Evolutionary conservation across 768 basidiomycete species (phyloP).

Genomic region (Infundibulicybe gibba): DNA sequence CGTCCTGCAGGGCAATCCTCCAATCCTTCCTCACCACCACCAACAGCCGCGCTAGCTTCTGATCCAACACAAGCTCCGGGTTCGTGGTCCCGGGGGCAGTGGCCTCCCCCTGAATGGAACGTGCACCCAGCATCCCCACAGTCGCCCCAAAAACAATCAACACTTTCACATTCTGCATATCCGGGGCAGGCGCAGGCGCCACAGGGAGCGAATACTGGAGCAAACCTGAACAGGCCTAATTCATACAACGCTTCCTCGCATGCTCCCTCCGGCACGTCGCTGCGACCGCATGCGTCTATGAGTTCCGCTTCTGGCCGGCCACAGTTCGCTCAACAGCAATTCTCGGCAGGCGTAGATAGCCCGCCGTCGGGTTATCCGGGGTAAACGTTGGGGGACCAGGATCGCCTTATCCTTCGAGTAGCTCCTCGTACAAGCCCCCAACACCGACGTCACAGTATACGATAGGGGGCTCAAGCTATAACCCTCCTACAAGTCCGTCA

Average conservation of each 20-base stretch:
- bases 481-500: not conserved
- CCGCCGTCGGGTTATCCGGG: not conserved
- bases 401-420: too few relatives aligned
- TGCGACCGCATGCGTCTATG: conserved; percentile 21
- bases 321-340: not conserved
- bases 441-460: not conserved
- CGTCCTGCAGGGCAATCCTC: not conserved
- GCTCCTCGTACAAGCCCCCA: not conserved
- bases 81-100: conserved; percentile 26
- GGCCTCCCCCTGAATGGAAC: conserved; percentile 44
- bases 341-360: not conserved
- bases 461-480: not conserved
- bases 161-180: conserved; percentile 8
- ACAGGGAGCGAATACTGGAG: conserved; percentile 14
- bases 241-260: conserved; percentile 20
- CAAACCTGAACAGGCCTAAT: conserved; percentile 28
- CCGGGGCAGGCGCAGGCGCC: conserved; percentile 7
- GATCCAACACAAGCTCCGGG: conserved; percentile 6
- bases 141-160: conserved; percentile 9
- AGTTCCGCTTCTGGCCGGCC: conserved; percentile 4
- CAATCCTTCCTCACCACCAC: not conserved
- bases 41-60: too few relatives aligned
- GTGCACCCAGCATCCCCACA: conserved; percentile 12
- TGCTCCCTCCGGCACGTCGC: conserved; percentile 10
- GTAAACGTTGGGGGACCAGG: not conserved